Percentiles rank a stretch among this genome's conserved stretches.
These are phyloP conservation scores for Solanum hybrid DNA, from an alignment of 305 asterid genomes.

Conservation along the genomic window DNA sequence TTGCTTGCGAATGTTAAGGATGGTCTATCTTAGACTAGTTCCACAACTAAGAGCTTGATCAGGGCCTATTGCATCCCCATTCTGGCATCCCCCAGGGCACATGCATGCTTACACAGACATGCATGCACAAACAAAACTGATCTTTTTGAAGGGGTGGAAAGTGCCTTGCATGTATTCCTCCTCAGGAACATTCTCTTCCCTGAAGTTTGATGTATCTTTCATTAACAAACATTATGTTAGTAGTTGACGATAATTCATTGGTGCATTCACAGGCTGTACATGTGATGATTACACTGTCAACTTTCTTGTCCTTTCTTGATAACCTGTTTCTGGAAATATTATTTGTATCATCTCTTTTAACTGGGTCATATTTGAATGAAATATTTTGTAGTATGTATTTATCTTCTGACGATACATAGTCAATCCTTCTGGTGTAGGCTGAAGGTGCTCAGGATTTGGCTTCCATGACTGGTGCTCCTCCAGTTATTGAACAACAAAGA, in stretches of 20 bases:
- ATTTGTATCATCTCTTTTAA: not conserved
- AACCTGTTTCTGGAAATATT: not conserved
- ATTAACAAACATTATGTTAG: not conserved
- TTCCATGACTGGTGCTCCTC: conserved; percentile 42
- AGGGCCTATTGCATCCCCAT: not conserved
- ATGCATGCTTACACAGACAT: not conserved
- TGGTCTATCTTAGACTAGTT: not conserved
- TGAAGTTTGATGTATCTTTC: not conserved
- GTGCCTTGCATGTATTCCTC: not conserved
- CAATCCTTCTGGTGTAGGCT: conserved; percentile 22
- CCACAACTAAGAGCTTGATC: not conserved
- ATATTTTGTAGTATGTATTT: not conserved
- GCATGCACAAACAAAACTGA: not conserved
- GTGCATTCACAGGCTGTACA: not conserved
- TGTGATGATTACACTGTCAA: not conserved
- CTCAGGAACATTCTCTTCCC: not conserved
- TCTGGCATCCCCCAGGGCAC: not conserved
- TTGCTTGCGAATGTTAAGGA: not conserved
- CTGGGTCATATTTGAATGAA: not conserved
- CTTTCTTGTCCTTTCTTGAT: not conserved
- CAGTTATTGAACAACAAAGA: conserved; percentile 61
- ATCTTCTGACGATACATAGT: not conserved
- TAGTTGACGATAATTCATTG: not conserved
- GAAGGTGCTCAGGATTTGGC: conserved; percentile 69
- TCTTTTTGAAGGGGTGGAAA: not conserved